Base-by-base conservation (phyloP, 2,329 filamentous ascomycete species). In the Hymenoscyphus scutula region DNA sequence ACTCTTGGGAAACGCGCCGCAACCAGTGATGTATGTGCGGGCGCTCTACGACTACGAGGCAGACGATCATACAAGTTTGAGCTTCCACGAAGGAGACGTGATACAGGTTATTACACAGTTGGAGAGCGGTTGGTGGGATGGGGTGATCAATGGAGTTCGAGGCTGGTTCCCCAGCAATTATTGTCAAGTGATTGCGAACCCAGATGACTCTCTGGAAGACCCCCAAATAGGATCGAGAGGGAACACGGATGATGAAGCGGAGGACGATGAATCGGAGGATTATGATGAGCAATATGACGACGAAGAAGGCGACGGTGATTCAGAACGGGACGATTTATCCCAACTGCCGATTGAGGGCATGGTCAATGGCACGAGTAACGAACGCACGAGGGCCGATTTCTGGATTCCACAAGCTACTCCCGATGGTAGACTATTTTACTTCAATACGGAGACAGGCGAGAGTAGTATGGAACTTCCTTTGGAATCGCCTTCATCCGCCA, bases 121-220 rank as follows among this genome's bases (percentile, higher is more conserved):
- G 62, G 95, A 99, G 77, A 98, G 93, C 73, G 95, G 95, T 62
- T 99, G 95, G 95, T 99, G 95, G 95, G 95, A 99, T 79, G 95
- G 95, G 56, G 92, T 99, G 61, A 97, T 99, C 75, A 95, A 97
- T 73, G 92, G 93, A 63, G 90, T 97, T 70, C 89, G 95, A 74
- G 95, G 95, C 75, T 99, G 95, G 95, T 99, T 99, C 76, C 95
- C 95, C 41, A 98, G 94, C 82, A 99, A 99, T 77, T 99, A 99
- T 79, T 98, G 95, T 79, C 88, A 92, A 68, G 87, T 95, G 67
- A 89, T 98, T 71, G 85, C 87, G 64, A 88, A 87, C 70, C 84
- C 89, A 58, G 89, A 91, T 70, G 90, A 96, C 66, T 81, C 89
- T 32, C 82, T 84, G 51, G 87, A 91, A 60, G 79, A 82, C 15